Base-by-base conservation (phyloP, 2,329 filamentous ascomycete genomes). In the Venturia pyrina region DNA sequence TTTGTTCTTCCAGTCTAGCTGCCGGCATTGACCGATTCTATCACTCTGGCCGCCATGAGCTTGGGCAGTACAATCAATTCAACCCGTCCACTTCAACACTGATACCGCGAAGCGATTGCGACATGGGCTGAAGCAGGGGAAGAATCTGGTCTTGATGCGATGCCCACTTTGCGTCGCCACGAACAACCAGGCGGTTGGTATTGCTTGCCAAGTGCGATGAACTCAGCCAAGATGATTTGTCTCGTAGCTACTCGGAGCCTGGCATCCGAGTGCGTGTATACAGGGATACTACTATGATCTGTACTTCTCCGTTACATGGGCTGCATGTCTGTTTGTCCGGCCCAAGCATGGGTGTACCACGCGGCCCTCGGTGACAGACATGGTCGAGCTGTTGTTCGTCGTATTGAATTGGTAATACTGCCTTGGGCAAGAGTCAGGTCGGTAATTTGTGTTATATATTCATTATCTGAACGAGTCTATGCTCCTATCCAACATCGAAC, bases 211-310 rank as follows among this genome's bases (percentile, higher is more conserved):
- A 57, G 50, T 17, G 7, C 32, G 15, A 59, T 59, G 53, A 59
- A 59, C 53, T 59, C 28, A 59, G 53, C 53, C 53, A 59, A 59
- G 53, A 59, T n/a, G 53, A 59, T 59, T 37, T 34, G 53, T 15
- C 53, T 59, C 32, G 4, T 43, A 37, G 15, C 53, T 5, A 28
- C 24, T 17, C 28, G 50, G 50, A 32, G 8, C 50, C 28, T 57
- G 11, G 50, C 50, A 34, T 34, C 24, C 28, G 50, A 57, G 46
- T 50, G 46, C 46, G 46, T n/a, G 46, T 50, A 40, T 4, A 40
- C n/a, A n/a, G 10, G 15, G 5, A n/a, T 44, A 44, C n/a, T n/a
- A 8, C 8, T 2, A 50, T 24, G 4, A 28, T 28, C 2, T 28
- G 28, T 28, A 28, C 21, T 19, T 32, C 13, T 57, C 11, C 10